phyloP scores from a whole-genome alignment of 2,329 filamentous ascomycete species.

The Cladobotryum protrusum region DNA sequence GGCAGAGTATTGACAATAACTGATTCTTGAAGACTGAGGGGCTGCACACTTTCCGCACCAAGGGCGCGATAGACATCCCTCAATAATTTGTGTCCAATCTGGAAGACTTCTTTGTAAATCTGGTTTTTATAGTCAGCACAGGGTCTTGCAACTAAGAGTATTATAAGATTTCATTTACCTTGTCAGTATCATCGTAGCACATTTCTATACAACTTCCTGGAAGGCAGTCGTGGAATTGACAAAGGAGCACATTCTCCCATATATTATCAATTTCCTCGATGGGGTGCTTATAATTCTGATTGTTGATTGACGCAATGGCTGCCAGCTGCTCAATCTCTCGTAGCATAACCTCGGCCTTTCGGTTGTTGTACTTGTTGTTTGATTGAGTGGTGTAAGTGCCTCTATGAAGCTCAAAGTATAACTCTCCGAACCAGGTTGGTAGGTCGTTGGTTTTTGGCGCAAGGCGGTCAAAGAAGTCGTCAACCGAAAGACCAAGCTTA shows the following conservation, averaged over 20 bases:
- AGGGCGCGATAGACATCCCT: slow-evolving; percentile 63
- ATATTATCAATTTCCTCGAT: slow-evolving; percentile 91
- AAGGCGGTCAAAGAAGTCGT: slow-evolving; percentile 86
- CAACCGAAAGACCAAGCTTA: slow-evolving; percentile 82
- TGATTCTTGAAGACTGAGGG: slow-evolving; percentile 40
- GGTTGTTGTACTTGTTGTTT: slow-evolving; percentile 94
- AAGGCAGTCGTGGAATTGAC: slow-evolving; percentile 96
- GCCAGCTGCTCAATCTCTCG: slow-evolving; percentile 84
- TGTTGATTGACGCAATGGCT: slow-evolving; percentile 72
- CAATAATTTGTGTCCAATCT: slow-evolving; percentile 65
- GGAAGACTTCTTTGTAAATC: slow-evolving; percentile 78
- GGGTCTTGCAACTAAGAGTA: no score
- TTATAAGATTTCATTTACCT: slow-evolving; percentile 38
- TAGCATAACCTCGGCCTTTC: slow-evolving; percentile 76
- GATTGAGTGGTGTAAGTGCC: slow-evolving; percentile 96
- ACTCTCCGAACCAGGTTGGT: slow-evolving; percentile 94
- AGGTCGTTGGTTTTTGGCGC: slow-evolving; percentile 74
- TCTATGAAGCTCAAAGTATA: slow-evolving; percentile 96
- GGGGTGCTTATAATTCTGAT: slow-evolving; percentile 75
- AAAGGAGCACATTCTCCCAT: slow-evolving; percentile 89
- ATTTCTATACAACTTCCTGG: slow-evolving; percentile 95
- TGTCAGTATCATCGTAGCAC: slow-evolving; percentile 94
- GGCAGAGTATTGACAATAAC: slow-evolving; percentile 78
- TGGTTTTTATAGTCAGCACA: slow-evolving; percentile 58
- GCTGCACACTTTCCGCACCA: slow-evolving; percentile 47